These are phyloP conservation scores for Lipomyces yarrowii DNA, from an alignment of 1,139 yeast species.

Conservation along the genomic window DNA sequence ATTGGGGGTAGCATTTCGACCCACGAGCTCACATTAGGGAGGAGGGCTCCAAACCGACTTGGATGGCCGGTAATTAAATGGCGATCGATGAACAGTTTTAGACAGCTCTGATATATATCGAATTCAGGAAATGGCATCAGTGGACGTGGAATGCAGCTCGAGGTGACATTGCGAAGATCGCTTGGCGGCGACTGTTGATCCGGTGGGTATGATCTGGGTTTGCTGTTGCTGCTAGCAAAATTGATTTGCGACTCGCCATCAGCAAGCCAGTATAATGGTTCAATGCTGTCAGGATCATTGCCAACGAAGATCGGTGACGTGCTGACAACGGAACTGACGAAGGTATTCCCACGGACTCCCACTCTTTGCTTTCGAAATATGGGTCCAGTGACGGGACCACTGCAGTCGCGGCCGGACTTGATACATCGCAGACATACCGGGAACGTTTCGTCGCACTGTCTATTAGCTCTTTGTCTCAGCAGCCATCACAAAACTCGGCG, in stretches of 20 bases:
- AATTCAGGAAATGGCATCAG: conserved; percentile 19
- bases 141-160: conserved; percentile 8
- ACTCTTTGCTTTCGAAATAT: conserved; percentile 3
- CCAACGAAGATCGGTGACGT: background rate
- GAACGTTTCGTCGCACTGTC: conserved; percentile 23
- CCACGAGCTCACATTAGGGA: conserved; percentile 7
- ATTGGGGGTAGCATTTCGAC: conserved; percentile 10
- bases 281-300: background rate
- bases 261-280: background rate
- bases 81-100: conserved; percentile 7
- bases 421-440: conserved; percentile 24
- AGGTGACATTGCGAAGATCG: background rate
- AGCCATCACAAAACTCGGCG: background rate
- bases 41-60: conserved; percentile 3
- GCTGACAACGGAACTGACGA: background rate
- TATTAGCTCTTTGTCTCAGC: background rate
- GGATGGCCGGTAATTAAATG: background rate
- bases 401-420: conserved; percentile 17
- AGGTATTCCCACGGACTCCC: background rate
- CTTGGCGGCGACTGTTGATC: background rate
- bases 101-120: conserved; percentile 17
- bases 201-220: background rate
- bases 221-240: background rate
- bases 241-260: background rate
- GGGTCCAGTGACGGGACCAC: conserved; percentile 21